These are phyloP conservation scores for Elsinoe australis DNA, from an alignment of 2,329 filamentous ascomycete species.

Conservation along the genomic window DNA sequence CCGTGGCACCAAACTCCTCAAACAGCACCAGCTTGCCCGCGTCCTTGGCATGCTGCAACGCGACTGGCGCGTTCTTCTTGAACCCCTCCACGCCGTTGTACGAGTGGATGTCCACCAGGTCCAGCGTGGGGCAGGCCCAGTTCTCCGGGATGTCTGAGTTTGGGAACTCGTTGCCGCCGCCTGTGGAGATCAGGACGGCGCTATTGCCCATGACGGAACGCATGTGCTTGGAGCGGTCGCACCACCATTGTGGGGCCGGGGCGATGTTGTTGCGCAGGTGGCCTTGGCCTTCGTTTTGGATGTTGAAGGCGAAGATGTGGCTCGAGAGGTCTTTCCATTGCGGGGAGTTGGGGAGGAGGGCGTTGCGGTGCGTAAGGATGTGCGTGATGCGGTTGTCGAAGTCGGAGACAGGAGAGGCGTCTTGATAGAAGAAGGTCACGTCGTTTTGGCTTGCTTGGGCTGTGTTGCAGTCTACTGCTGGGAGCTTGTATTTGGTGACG, in stretches of 20 bases:
- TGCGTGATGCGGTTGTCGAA: neutral
- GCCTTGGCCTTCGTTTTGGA: neutral
- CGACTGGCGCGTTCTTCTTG: neutral
- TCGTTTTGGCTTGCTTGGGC: neutral
- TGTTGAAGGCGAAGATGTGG: neutral
- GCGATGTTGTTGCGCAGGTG: neutral
- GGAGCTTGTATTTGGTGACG: conserved; percentile 2
- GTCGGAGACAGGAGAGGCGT: neutral
- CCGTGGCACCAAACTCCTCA: neutral
- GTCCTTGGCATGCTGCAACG: neutral
- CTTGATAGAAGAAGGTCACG: neutral
- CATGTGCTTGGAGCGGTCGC: neutral
- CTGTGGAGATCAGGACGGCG: neutral
- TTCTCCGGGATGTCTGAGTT: neutral
- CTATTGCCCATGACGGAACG: neutral
- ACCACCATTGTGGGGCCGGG: neutral
- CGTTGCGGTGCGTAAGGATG: neutral
- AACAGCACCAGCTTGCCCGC: neutral
- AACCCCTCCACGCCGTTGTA: neutral
- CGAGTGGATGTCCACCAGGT: neutral
- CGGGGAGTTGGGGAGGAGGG: neutral
- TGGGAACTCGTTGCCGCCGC: neutral
- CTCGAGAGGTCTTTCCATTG: neutral
- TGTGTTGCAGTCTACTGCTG: neutral
- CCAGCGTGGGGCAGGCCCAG: neutral